These are phyloP conservation scores for Trifolium fragiferum DNA, from an alignment of 306 rosid genomes.

Conservation along the genomic window DNA sequence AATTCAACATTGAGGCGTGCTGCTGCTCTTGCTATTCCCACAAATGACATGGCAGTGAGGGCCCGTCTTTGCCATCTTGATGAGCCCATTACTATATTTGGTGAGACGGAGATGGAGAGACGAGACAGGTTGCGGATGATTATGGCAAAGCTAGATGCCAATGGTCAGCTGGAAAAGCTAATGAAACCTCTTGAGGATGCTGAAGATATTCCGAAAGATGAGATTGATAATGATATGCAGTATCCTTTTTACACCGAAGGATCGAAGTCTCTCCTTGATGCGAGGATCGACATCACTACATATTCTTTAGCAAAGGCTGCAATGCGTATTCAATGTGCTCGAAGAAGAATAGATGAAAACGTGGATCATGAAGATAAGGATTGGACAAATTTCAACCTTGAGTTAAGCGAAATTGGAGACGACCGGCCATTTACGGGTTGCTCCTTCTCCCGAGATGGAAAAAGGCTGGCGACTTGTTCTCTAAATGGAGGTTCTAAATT, in stretches of 20 bases:
- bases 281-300: conserved; percentile 73
- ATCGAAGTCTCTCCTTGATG: conserved; percentile 65
- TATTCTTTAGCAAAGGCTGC: conserved; percentile 74
- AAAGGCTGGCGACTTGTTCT: conserved; percentile 43
- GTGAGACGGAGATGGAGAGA: conserved; percentile 96
- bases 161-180: conserved; percentile 82
- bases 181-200: conserved; percentile 88
- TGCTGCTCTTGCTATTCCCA: conserved; percentile 86
- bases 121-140: conserved; percentile 83
- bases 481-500: conserved; percentile 49
- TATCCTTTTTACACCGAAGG: conserved; percentile 93
- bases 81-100: conserved; percentile 86
- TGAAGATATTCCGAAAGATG: no score
- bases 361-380: conserved; percentile 70
- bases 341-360: conserved; percentile 90
- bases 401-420: conserved; percentile 89
- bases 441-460: conserved; percentile 79
- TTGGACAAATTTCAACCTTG: conserved; percentile 50
- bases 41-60: conserved; percentile 88
- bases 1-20: no score
- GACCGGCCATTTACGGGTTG: conserved; percentile 94
- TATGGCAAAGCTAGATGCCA: conserved; percentile 77
- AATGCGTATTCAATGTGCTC: conserved; percentile 70
- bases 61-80: conserved; percentile 87
- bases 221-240: no score